These are phyloP conservation scores for Patellifolia procumbens DNA, from an alignment of 179 eudicot genomes.

Conservation along the genomic window DNA sequence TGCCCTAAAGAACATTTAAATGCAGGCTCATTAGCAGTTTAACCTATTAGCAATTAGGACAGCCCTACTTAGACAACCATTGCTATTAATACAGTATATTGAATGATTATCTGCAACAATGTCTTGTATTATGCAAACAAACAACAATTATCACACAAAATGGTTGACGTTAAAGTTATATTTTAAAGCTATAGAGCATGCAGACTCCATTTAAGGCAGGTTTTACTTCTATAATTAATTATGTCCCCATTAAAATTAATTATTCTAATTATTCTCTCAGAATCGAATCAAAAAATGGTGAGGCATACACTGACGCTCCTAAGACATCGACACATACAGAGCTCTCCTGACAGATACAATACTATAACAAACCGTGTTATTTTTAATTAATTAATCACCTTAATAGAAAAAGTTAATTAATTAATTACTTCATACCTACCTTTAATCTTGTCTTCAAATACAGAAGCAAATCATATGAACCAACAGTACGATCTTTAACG, in stretches of 20 bases:
- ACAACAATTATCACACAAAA: neutral
- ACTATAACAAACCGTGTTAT: neutral
- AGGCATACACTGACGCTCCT: neutral
- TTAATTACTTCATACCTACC: neutral
- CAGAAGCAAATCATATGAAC: neutral
- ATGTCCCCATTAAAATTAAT: conserved; percentile 3
- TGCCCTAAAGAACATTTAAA: too few species aligned
- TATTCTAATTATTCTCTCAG: neutral
- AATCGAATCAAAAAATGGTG: neutral
- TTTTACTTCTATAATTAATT: neutral
- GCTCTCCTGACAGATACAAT: neutral
- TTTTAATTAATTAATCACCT: neutral
- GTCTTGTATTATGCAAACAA: conserved; percentile 2
- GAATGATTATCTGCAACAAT: neutral
- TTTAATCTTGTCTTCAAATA: neutral
- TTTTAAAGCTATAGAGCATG: neutral
- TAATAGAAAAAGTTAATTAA: too few species aligned
- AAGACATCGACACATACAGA: neutral
- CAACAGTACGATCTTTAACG: neutral
- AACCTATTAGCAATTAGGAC: neutral
- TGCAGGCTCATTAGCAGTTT: too few species aligned
- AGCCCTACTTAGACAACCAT: neutral
- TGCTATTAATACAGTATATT: conserved; percentile 6
- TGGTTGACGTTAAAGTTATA: neutral
- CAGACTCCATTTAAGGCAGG: conserved; percentile 2